Base-by-base conservation (phyloP, 495 filamentous ascomycete species). In the Penicillium waksmanii region DNA sequence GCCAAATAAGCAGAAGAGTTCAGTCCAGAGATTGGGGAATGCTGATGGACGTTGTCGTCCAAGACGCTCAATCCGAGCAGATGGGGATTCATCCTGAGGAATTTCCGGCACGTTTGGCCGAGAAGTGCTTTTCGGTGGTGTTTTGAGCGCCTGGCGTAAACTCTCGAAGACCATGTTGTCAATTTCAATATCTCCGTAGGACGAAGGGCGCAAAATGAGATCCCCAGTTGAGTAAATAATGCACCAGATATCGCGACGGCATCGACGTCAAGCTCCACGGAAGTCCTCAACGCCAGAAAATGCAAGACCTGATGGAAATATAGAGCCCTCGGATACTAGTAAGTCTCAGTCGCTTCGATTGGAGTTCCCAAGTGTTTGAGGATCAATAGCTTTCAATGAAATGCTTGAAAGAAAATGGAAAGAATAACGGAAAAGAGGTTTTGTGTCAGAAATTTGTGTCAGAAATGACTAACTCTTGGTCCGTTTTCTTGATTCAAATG, bases 51-150 rank as follows among this genome's bases (percentile, higher is more conserved):
- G 40, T 17, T 43, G 8, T 3, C 40, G 40, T 17, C 40, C 40
- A 17, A 43, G 40, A 15, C 40, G 40, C 40, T 43, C 40, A 43
- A 43, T 43, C 40, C 40, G 40, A 43, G 40, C 40, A 43, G 40
- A 43, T 43, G 40, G 40, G 18, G 40, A 43, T 43, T 43, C 40
- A 43, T 43, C 40, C 5, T 43, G 3, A 19, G 40, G 40, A 43
- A n/a, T 43, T 43, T 5, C 40, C n/a, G 40, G 40, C 40, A 43
- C 40, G n/a, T 15, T 43, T 1, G 18, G 18, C 1, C 40, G 40
- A 43, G 40, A 43, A 0, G 13, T 43, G 40, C 40, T 43, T 43
- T 43, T 43, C 13, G 13, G 18, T 5, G 40, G 40, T 13, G 8
- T 15, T 6, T 43, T 2, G 40, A 17, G 18, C 40, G 5, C 40